Evolutionary conservation across 2,329 filamentous ascomycete genomes (phyloP).

Genomic region (Penicillium sp.): DNA sequence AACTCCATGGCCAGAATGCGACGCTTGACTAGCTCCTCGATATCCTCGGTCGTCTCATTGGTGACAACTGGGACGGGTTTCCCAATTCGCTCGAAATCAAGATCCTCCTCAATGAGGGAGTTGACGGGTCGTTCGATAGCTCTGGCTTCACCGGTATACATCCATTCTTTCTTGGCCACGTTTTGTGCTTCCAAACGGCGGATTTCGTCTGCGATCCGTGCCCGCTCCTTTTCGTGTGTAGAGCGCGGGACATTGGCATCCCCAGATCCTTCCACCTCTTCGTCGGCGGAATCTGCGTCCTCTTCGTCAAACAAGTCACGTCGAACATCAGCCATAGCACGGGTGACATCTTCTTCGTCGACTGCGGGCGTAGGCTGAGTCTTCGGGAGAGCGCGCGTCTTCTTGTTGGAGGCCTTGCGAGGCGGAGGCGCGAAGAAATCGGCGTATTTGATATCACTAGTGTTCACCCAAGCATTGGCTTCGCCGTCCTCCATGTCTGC

Average conservation of each 20-base stretch:
- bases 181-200: constrained; percentile 84
- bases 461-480: constrained; percentile 63
- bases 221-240: constrained; percentile 79
- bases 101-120: constrained; percentile 86
- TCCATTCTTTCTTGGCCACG: constrained; percentile 87
- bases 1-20: constrained; percentile 88
- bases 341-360: constrained; percentile 66
- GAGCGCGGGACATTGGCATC: constrained; percentile 48
- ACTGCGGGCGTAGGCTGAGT: constrained; percentile 47
- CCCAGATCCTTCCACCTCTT: constrained; percentile 61
- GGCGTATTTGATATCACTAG: constrained; percentile 83
- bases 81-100: constrained; percentile 92
- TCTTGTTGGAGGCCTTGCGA: constrained; percentile 61
- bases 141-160: constrained; percentile 79
- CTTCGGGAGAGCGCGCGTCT: constrained; percentile 53
- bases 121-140: constrained; percentile 80
- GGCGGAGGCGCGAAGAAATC: constrained; percentile 90
- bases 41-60: constrained; percentile 80
- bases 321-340: constrained; percentile 80
- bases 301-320: constrained; percentile 87
- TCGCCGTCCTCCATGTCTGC: constrained; percentile 52
- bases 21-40: constrained; percentile 90
- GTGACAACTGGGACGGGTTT: constrained; percentile 95
- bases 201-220: constrained; percentile 84
- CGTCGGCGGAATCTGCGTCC: constrained; percentile 38